Evolutionary conservation across 2,329 filamentous ascomycete genomes (phyloP).

Genomic region (Cladosporium sp.): DNA sequence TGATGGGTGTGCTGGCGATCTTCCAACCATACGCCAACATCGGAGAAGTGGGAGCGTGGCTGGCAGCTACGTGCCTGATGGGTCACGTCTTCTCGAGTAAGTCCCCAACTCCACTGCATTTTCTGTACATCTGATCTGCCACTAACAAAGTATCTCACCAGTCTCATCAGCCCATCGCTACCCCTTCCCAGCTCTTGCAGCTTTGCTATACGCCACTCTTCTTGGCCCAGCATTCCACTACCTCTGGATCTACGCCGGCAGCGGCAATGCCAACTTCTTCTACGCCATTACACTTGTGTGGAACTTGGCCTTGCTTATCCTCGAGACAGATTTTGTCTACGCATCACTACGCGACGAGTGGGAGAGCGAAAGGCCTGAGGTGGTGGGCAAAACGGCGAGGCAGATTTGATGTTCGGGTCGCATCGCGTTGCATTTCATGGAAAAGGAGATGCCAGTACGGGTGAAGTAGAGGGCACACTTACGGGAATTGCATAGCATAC

Average conservation of each 20-base stretch:
- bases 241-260: conserved; percentile 96
- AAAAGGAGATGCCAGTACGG: no score
- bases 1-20: conserved; percentile 85
- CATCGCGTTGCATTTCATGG: background rate
- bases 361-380: conserved; percentile 86
- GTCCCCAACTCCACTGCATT: conserved; percentile 27
- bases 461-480: no score
- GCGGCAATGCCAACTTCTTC: conserved; percentile 98
- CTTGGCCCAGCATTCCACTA: conserved; percentile 94
- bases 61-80: conserved; percentile 78
- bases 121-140: background rate
- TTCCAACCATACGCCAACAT: conserved; percentile 98
- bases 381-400: conserved; percentile 80
- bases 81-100: conserved; percentile 74
- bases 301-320: conserved; percentile 81
- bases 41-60: conserved; percentile 80
- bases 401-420: conserved; percentile 59
- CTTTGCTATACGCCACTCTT: conserved; percentile 80
- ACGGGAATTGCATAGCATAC: no score
- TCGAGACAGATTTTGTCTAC: conserved; percentile 84
- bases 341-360: conserved; percentile 87
- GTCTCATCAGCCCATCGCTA: conserved; percentile 71
- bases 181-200: conserved; percentile 78
- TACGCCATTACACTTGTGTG: conserved; percentile 99
- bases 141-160: conserved; percentile 33